Percentiles rank a stretch among this genome's conserved stretches.
phyloP scores from a whole-genome alignment of 768 basidiomycete species.

The Tricholoma flavovirens region DNA sequence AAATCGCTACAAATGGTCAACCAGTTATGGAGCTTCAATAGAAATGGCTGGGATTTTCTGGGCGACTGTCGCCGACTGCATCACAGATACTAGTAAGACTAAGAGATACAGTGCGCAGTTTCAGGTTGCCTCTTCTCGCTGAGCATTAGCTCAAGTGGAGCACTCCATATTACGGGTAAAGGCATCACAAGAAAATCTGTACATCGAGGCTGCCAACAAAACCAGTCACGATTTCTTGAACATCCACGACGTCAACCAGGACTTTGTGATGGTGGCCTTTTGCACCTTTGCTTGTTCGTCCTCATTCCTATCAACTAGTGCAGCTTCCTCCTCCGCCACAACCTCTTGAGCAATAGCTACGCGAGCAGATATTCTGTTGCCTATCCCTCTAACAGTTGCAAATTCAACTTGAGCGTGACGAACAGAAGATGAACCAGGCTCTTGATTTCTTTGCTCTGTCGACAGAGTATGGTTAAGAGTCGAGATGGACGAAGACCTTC shows the following conservation, averaged over 20 bases:
- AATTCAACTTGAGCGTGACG: conserved; percentile 41
- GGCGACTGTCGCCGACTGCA: no score
- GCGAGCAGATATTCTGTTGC: conserved; percentile 43
- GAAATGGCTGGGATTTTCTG: no score
- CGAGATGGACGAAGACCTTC: conserved; percentile 34
- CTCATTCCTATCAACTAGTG: conserved; percentile 44
- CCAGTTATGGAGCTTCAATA: no score
- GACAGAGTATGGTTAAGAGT: conserved; percentile 29
- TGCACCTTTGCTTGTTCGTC: conserved; percentile 50
- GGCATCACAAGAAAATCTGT: conserved; percentile 22
- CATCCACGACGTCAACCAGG: conserved; percentile 67
- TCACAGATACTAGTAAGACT: no score
- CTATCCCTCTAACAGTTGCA: conserved; percentile 28
- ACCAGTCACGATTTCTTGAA: conserved; percentile 36
- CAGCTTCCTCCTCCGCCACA: conserved; percentile 63
- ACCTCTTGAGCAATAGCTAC: conserved; percentile 66
- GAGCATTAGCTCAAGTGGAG: neutral
- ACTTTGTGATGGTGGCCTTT: conserved; percentile 39
- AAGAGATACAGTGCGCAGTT: no score
- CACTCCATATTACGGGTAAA: neutral
- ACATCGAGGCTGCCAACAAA: conserved; percentile 5
- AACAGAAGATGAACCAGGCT: conserved; percentile 35
- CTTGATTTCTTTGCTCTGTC: conserved; percentile 28
- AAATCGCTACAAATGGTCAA: no score
- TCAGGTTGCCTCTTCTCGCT: no score